A percentile compares a stretch with the other conserved stretches of the same genome.
These are phyloP conservation scores for Ustilago tritici DNA, from an alignment of 1,284 basidiomycete genomes.

Conservation along the genomic window DNA sequence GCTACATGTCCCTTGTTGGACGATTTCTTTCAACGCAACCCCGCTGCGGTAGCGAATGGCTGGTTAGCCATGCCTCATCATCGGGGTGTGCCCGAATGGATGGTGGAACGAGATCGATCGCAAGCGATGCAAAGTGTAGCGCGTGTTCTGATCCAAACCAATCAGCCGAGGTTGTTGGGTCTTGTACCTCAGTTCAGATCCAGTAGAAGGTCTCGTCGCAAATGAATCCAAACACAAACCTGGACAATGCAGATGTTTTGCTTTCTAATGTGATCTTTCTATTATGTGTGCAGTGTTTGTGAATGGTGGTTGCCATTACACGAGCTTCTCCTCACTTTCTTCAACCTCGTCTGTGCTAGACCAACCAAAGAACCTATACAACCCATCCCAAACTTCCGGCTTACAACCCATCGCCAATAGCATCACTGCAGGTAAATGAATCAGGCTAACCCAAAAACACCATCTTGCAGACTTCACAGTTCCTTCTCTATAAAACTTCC, in stretches of 20 bases:
- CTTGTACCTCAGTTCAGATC: conserved; percentile 2
- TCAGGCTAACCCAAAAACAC: conserved; percentile 79
- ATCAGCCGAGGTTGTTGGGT: conserved; percentile 4
- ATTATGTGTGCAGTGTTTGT: background rate
- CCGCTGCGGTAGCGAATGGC: conserved; percentile 35
- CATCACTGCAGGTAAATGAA: conserved; percentile 90
- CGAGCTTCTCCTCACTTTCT: conserved; percentile 13
- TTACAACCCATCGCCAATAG: conserved; percentile 84
- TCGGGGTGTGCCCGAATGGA: background rate
- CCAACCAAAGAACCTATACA: conserved; percentile 43
- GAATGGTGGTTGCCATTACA: conserved; percentile 4
- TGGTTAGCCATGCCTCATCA: conserved; percentile 42
- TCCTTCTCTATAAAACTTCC: conserved; percentile 73
- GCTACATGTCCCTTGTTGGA: conserved; percentile 3
- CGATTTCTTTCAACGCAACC: conserved; percentile 36
- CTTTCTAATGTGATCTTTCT: background rate
- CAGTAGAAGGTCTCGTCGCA: background rate
- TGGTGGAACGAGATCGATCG: background rate
- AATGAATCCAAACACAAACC: background rate
- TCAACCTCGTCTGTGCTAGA: conserved; percentile 8
- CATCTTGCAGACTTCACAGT: conserved; percentile 81
- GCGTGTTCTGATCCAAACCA: conserved; percentile 3
- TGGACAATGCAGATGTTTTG: background rate
- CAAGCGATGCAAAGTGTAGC: background rate
- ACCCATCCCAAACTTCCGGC: conserved; percentile 60